These are phyloP conservation scores for Moniliophthora roreri DNA, from an alignment of 1,284 basidiomycete species.

Conservation along the genomic window DNA sequence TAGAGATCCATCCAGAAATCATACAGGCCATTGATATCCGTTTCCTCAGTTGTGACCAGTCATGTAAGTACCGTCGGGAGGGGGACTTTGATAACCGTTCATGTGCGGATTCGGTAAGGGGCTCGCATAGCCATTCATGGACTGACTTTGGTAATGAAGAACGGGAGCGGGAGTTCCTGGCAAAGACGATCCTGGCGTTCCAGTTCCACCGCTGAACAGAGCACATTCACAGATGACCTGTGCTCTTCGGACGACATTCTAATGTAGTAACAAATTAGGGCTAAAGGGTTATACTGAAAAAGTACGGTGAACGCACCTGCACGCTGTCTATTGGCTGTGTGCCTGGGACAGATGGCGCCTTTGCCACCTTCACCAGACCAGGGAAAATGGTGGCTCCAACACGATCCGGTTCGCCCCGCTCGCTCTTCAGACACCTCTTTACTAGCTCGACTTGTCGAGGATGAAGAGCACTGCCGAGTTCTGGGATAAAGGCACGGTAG, in stretches of 20 bases:
- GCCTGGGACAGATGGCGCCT: slow-evolving; percentile 32
- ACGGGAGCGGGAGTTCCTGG: neutral
- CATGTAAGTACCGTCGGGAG: too few relatives aligned
- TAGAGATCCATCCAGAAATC: neutral
- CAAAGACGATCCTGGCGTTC: neutral
- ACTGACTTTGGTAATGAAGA: neutral
- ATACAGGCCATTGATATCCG: too few relatives aligned
- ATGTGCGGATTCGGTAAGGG: too few relatives aligned
- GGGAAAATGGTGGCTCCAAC: slow-evolving; percentile 83
- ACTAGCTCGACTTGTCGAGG: slow-evolving; percentile 76
- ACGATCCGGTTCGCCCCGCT: slow-evolving; percentile 64
- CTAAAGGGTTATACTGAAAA: slow-evolving; percentile 1
- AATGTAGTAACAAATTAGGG: slow-evolving; percentile 4
- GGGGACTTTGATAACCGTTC: too few relatives aligned
- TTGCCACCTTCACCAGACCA: slow-evolving; percentile 76
- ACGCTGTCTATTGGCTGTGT: slow-evolving; percentile 44
- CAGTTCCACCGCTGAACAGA: slow-evolving; percentile 28
- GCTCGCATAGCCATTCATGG: neutral
- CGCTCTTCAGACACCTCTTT: slow-evolving; percentile 73
- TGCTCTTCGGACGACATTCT: slow-evolving; percentile 74
- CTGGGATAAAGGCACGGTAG: slow-evolving; percentile 80
- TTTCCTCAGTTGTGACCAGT: too few relatives aligned
- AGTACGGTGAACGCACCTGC: slow-evolving; percentile 36
- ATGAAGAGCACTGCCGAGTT: slow-evolving; percentile 64
- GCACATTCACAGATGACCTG: slow-evolving; percentile 85